Base-by-base conservation (phyloP, 1,284 basidiomycete genomes). In the Cryptococcus maquisensis region DNA sequence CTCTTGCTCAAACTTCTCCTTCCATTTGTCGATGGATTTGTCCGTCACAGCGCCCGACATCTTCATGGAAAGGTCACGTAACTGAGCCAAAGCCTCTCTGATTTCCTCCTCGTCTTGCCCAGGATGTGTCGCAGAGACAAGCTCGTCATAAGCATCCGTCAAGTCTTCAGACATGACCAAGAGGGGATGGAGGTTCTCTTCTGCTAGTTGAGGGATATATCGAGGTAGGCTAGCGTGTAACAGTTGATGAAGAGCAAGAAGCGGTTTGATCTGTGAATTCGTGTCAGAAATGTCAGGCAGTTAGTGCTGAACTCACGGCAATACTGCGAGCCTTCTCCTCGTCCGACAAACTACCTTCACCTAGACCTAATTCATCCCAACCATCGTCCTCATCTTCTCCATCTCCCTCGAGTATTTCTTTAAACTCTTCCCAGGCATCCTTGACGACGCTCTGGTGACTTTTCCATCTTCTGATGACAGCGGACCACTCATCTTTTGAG, bases 371-470 rank as follows among this genome's bases (percentile, higher is more conserved):
- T 32, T 65, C 65, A 35, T 53, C 71, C 63, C 66, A 72, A 38
- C 66, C 66, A 36, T 66, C 68, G 49, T 66, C 66, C 9, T 55
- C 57, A 18, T 61, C 61, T 28, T 54, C 63, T 2, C 55, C 64
- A 5, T 46, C 61, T 13, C 52, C 54, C 44, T 71, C 68, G 35
- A 72, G 51, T 39, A 66, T 61, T 51, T 71, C 71, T 61, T 69
- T 69, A 56, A 69, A 75, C 62, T 75, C 73, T 24, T 42, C 50
- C 73, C 73, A 75, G 16, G 71, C 73, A 47, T 75, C 73, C 32
- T 61, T 64, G 32, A 73, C 59, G 3, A 65, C 59, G 18, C 55
- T 64, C 40, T 63, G 62, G 47, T 73, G 67, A 4, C n/a, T 41
- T 45, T 65, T 61, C 67, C 67, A 71, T 23, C 53, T 48, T 39